Base-by-base conservation (phyloP, 345 rosid species). In the Draba incana region DNA sequence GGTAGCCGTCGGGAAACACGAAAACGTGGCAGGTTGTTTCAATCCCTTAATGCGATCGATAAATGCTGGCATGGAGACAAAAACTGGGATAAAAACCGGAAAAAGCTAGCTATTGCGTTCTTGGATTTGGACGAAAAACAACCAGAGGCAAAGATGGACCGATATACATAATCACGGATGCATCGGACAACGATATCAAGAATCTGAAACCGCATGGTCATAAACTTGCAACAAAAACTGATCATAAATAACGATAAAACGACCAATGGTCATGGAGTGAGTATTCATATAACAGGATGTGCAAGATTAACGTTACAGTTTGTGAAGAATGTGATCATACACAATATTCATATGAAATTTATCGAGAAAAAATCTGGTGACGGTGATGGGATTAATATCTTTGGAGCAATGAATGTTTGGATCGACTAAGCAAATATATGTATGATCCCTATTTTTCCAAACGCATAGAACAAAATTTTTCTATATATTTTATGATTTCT, bases 271-370 rank as follows among this genome's bases (percentile, higher is more conserved):
- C 79, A 96, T 5, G 96, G 97, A 14, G 90, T 70, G 7, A 81
- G 55, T 20, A 77, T 90, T 48, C 84, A 83, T 15, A 82, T 90
- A 27, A 79, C 84, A 0, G 51, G 69, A 7, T 96, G 97, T 1
- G 88, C 87, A 28, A 85, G 96, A 5, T 67, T 93, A 12, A 90
- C 86, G 3, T 37, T 93, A 16, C 96, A 93, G 62, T 88, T 75
- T 55, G 85, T 78, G 14, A 70, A 70, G 63, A 83, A 90, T 53
- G 86, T 93, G 43, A 93, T 90, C 72, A 72, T 93, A 65, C 96
- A 88, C 46, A 76, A 76, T n/a, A 33, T 90, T 27, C 84, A 76
- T 57, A 81, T 93, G 38, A 92, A 86, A 70, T 64, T 71, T 74
- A 83, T 81, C 24, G 16, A 62, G 12, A 1, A 35, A 0, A 79